Conservation (phyloP, 345 rosid species). For the Leavenworthia alabamica region DNA sequence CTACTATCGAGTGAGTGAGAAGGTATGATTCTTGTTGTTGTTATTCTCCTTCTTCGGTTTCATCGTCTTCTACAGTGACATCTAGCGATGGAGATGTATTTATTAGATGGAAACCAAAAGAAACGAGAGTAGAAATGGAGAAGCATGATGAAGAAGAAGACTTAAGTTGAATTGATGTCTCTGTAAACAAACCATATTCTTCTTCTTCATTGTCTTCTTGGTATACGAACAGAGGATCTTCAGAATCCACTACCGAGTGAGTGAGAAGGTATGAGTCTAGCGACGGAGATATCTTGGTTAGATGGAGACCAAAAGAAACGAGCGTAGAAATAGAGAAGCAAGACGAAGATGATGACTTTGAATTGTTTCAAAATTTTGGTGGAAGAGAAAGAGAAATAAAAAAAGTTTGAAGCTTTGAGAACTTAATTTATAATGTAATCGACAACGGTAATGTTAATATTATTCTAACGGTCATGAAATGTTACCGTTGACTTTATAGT, state of each 20-base stretch:
- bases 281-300: constrained; percentile 28
- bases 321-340: constrained; percentile 82
- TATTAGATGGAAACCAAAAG: constrained; percentile 47
- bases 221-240: constrained; percentile 59
- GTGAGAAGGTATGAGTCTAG: constrained; percentile 21
- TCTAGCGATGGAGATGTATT: constrained; percentile 22
- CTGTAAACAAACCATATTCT: constrained; percentile 63
- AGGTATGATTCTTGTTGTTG: constrained; percentile 34
- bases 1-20: constrained; percentile 14
- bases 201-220: constrained; percentile 2
- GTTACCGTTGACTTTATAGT: no score
- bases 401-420: no score
- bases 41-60: constrained; percentile 25
- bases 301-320: constrained; percentile 53
- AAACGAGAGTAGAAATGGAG: constrained; percentile 80
- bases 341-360: constrained; percentile 66
- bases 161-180: no score
- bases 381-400: no score
- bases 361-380: no score
- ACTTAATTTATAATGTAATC: no score
- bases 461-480: no score
- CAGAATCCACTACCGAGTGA: constrained; percentile 30
- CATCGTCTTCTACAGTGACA: constrained; percentile 23
- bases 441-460: no score
- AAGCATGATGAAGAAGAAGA: constrained; percentile 65